Conservation (phyloP, 345 rosid species). For the Anacardium occidentale region DNA sequence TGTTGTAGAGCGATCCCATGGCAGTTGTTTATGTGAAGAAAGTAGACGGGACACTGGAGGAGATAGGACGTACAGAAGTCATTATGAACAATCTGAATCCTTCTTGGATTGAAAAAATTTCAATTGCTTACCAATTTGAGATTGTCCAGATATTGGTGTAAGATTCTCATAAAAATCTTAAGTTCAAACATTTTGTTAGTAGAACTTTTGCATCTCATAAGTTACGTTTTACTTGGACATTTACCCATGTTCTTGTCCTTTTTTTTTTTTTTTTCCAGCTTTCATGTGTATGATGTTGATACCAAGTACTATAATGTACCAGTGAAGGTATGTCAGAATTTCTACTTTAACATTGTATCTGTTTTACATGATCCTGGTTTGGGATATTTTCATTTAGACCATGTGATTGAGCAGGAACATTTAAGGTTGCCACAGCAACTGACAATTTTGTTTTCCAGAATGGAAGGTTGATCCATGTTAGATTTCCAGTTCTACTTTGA, state of each 20-base stretch:
- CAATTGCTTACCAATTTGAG: constrained; percentile 76
- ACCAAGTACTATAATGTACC: constrained; percentile 63
- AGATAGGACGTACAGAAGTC: constrained; percentile 88
- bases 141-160: constrained; percentile 60
- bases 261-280: constrained; percentile 36
- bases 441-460: not conserved
- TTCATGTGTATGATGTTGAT: constrained; percentile 73
- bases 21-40: constrained; percentile 58
- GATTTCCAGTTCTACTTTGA: not conserved
- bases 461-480: not conserved
- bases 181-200: not conserved
- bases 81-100: constrained; percentile 68
- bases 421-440: not conserved
- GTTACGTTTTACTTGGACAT: not conserved
- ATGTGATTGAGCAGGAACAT: not conserved
- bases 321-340: constrained; percentile 52
- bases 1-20: constrained; percentile 83
- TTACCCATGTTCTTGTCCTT: constrained; percentile 9
- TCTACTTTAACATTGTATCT: constrained; percentile 7
- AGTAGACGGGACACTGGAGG: constrained; percentile 62
- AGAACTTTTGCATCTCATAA: not conserved
- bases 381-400: not conserved
- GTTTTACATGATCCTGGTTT: not conserved
- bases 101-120: constrained; percentile 69
- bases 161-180: constrained; percentile 20